phyloP scores from a whole-genome alignment of 768 basidiomycete species.

The Strobilomyces dryophilus region DNA sequence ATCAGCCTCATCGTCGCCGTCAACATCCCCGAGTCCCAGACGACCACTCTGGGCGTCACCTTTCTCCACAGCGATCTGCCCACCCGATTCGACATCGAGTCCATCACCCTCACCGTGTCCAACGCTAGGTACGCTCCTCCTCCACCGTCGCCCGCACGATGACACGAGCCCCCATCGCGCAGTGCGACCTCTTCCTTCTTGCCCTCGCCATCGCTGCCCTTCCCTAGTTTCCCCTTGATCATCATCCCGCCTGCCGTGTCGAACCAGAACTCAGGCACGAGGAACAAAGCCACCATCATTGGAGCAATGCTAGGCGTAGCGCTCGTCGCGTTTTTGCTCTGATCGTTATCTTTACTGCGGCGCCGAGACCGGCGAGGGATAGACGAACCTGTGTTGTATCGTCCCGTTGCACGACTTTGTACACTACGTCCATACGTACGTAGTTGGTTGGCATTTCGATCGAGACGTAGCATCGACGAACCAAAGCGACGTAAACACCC shows the following conservation, averaged over 20 bases:
- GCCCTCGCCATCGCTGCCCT: constrained; percentile 21
- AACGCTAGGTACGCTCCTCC: constrained; percentile 31
- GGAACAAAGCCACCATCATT: constrained; percentile 12
- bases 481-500: constrained; percentile 26
- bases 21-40: constrained; percentile 36
- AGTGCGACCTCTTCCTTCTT: constrained; percentile 28
- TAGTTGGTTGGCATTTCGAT: too few species aligned
- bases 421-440: too few species aligned
- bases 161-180: background rate
- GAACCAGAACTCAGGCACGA: background rate
- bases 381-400: background rate
- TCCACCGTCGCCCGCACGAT: background rate
- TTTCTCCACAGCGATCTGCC: constrained; percentile 28
- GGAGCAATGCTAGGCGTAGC: constrained; percentile 11
- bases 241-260: constrained; percentile 4
- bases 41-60: constrained; percentile 42
- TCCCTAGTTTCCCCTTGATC: constrained; percentile 21
- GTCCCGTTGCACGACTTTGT: background rate
- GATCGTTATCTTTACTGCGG: constrained; percentile 7
- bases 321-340: constrained; percentile 12
- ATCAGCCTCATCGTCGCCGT: constrained; percentile 37
- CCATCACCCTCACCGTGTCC: constrained; percentile 35
- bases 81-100: constrained; percentile 36
- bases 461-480: background rate
- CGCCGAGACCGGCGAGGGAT: background rate